A percentile compares a stretch with the other conserved stretches of the same genome.
phyloP scores from a whole-genome alignment of 176 grass and related monocot genomes.

The Carex myosuroides region DNA sequence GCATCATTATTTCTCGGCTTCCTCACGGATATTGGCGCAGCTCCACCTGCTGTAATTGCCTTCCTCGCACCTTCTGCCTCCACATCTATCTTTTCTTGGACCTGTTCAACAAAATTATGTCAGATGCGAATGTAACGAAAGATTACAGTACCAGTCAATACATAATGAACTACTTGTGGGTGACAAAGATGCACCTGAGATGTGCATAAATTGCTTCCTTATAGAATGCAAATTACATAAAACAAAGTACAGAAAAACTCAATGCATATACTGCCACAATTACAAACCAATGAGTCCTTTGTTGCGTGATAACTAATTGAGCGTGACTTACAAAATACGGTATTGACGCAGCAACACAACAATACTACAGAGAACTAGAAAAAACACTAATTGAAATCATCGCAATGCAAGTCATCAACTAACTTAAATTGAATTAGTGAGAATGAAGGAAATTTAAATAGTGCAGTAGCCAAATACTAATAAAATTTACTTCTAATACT shows the following conservation, averaged over 20 bases:
- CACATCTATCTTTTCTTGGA: conserved; percentile 29
- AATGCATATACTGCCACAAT: background rate
- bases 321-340: background rate
- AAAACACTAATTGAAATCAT: background rate
- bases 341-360: background rate
- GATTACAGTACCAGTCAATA: background rate
- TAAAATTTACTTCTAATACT: conserved; percentile 6
- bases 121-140: background rate
- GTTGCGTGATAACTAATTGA: background rate
- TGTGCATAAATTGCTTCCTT: background rate
- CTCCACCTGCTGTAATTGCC: background rate
- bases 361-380: background rate
- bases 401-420: background rate
- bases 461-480: background rate
- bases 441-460: background rate
- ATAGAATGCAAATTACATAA: background rate
- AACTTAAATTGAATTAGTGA: background rate
- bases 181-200: background rate
- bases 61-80: conserved; percentile 19
- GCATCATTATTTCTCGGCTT: conserved; percentile 35
- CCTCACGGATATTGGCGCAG: conserved; percentile 19
- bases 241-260: background rate
- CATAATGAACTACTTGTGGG: background rate
- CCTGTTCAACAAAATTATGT: conserved; percentile 20
- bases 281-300: background rate